phyloP scores from a whole-genome alignment of 768 basidiomycete genomes.

The Favolaschia claudopus region DNA sequence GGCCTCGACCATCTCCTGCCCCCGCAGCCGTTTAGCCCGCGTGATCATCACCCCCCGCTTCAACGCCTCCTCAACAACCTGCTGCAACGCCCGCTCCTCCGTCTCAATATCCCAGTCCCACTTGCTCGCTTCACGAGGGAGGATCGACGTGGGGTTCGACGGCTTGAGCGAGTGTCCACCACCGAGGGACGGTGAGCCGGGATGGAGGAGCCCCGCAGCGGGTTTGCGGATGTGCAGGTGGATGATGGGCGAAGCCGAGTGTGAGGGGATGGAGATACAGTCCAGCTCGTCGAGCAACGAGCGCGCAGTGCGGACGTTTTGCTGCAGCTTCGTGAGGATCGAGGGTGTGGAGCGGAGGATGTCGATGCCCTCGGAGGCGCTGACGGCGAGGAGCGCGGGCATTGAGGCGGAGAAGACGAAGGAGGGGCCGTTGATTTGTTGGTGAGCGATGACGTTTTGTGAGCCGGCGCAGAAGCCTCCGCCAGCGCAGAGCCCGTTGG shows the following conservation, averaged over 20 bases:
- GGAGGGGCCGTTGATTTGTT: constrained; percentile 95
- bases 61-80: constrained; percentile 89
- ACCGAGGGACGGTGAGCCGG: constrained; percentile 34
- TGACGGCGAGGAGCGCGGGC: constrained; percentile 88
- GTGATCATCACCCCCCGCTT: constrained; percentile 87
- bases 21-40: constrained; percentile 79
- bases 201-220: constrained; percentile 31
- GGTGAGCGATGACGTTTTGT: constrained; percentile 82
- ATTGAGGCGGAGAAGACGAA: constrained; percentile 97
- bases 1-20: constrained; percentile 85
- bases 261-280: constrained; percentile 83
- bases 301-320: constrained; percentile 83
- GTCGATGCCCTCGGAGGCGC: constrained; percentile 86
- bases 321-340: constrained; percentile 77
- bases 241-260: constrained; percentile 86
- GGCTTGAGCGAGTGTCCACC: constrained; percentile 43
- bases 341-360: constrained; percentile 79
- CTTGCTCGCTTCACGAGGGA: constrained; percentile 52
- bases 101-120: constrained; percentile 65
- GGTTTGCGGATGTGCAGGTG: constrained; percentile 72
- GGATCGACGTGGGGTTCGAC: constrained; percentile 57
- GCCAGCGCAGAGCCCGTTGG: constrained; percentile 80
- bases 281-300: constrained; percentile 82
- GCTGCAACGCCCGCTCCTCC: constrained; percentile 88
- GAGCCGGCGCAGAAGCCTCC: constrained; percentile 98